These are phyloP conservation scores for Xanthoparmelia taractica DNA, from an alignment of 495 filamentous ascomycete genomes.

Conservation along the genomic window DNA sequence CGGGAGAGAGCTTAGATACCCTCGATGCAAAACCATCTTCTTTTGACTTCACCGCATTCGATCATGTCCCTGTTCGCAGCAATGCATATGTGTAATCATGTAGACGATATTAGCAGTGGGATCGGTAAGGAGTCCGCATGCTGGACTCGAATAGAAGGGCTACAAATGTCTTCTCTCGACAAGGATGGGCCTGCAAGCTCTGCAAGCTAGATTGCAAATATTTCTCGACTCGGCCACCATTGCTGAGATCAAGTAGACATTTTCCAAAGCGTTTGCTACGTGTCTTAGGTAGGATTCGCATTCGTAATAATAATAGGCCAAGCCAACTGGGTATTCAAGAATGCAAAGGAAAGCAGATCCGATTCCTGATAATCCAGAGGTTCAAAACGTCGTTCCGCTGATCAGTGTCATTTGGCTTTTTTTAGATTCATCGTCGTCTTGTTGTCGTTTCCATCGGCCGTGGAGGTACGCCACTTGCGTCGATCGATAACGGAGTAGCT, in stretches of 20 bases:
- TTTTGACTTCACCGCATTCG: neutral
- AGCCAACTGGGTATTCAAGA: conserved; percentile 18
- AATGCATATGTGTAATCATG: neutral
- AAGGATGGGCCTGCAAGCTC: neutral
- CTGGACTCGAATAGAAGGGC: neutral
- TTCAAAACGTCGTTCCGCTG: conserved; percentile 1
- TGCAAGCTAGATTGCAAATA: neutral
- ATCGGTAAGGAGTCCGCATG: neutral
- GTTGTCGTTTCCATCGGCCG: neutral
- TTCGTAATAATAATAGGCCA: conserved; percentile 3
- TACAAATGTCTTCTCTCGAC: neutral
- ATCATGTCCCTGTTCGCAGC: neutral
- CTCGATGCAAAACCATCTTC: neutral
- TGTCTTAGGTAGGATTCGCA: conserved; percentile 1
- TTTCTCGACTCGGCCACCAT: neutral
- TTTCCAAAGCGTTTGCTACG: conserved; percentile 9
- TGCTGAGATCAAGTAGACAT: neutral
- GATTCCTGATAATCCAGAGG: neutral
- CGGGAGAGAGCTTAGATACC: conserved; percentile 24
- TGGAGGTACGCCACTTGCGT: neutral
- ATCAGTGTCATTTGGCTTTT: neutral
- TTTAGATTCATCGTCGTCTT: conserved; percentile 5
- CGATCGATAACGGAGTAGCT: neutral
- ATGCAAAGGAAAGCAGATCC: conserved; percentile 2
- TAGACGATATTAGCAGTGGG: neutral